phyloP scores from a whole-genome alignment of 169 alveolate genomes.

The Cyclospora cayetanensis region DNA sequence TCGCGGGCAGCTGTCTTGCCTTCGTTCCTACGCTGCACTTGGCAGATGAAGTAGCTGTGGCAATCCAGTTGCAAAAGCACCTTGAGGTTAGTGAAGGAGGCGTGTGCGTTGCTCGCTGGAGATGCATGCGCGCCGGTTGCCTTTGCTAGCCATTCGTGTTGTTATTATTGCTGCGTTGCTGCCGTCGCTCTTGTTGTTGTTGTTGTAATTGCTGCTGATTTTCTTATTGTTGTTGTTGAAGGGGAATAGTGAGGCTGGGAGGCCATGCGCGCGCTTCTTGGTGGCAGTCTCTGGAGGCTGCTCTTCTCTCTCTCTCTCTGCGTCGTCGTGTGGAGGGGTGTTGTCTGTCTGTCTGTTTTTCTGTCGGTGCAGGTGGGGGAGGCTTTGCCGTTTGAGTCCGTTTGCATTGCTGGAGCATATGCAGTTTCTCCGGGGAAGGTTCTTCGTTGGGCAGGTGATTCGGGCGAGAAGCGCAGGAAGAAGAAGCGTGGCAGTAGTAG shows the following conservation, averaged over 20 bases:
- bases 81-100: background rate
- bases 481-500: background rate
- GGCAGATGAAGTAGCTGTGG: slow-evolving; percentile 4
- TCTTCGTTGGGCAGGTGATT: too few relatives aligned
- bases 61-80: background rate
- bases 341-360: too few relatives aligned
- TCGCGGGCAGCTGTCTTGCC: too few relatives aligned
- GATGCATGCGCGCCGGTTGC: too few relatives aligned
- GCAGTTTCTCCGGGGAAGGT: background rate
- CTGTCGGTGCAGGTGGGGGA: slow-evolving; percentile 5
- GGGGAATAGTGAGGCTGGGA: too few relatives aligned
- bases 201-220: background rate
- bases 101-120: too few relatives aligned
- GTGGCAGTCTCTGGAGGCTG: too few relatives aligned
- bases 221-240: background rate
- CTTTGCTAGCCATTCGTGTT: slow-evolving; percentile 23
- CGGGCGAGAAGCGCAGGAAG: background rate
- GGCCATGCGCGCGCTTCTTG: too few relatives aligned
- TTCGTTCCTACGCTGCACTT: slow-evolving; percentile 31
- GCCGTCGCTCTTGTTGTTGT: background rate
- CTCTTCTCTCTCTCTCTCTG: too few relatives aligned
- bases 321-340: too few relatives aligned
- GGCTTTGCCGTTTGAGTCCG: background rate
- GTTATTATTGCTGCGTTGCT: background rate
- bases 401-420: background rate